Conservation (phyloP, 495 filamentous ascomycete species). For the Aspergillus cristatus region DNA sequence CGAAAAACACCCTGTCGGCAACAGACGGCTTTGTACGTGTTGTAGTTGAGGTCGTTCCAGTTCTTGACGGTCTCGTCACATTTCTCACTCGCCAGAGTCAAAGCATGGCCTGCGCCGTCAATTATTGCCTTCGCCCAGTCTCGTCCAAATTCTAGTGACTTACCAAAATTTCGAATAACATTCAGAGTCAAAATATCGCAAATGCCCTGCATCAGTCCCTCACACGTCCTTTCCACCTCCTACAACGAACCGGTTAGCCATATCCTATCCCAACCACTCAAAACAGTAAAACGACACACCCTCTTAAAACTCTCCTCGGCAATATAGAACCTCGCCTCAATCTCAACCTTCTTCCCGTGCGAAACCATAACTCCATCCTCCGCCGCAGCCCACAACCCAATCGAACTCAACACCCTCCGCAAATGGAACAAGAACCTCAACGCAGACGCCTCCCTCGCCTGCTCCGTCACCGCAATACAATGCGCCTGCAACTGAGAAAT, state of each 20-base stretch:
- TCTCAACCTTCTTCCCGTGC: conserved; percentile 26
- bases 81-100: conserved; percentile 22
- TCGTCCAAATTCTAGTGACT: no score
- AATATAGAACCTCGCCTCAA: conserved; percentile 32
- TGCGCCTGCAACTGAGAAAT: conserved; percentile 50
- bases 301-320: conserved; percentile 27
- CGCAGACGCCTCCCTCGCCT: conserved; percentile 31
- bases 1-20: conserved; percentile 33
- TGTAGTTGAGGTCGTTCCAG: conserved; percentile 44
- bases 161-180: no score
- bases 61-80: conserved; percentile 26
- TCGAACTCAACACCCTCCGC: conserved; percentile 38
- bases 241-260: no score
- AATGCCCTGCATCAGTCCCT: no score
- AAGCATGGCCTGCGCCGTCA: conserved; percentile 21
- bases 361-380: conserved; percentile 9
- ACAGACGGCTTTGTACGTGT: conserved; percentile 56
- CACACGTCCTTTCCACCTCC: no score
- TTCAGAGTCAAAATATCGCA: no score
- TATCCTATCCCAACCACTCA: no score
- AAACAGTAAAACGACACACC: no score
- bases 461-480: conserved; percentile 44
- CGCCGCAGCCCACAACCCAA: conserved; percentile 35
- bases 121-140: neutral
- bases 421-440: conserved; percentile 40